Conservation (phyloP, 768 basidiomycete genomes). For the Imleria badia region DNA sequence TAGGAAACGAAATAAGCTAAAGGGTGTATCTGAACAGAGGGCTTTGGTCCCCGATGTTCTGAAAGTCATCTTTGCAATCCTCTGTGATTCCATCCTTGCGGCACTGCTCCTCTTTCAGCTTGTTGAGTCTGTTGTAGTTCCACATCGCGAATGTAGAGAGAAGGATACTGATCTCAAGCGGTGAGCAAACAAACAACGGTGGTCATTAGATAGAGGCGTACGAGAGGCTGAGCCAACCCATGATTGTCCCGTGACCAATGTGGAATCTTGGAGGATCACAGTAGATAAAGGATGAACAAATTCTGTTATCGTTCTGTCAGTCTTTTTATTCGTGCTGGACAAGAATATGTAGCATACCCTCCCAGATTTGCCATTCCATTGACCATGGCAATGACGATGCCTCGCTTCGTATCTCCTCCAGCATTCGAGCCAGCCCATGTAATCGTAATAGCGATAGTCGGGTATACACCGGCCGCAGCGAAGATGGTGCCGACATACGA, state of each 20-base stretch:
- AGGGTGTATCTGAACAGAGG: conserved; percentile 50
- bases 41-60: conserved; percentile 49
- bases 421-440: conserved; percentile 58
- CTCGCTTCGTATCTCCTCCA: conserved; percentile 56
- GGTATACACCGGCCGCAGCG: conserved; percentile 51
- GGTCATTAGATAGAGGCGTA: conserved; percentile 29
- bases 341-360: conserved; percentile 35
- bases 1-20: neutral
- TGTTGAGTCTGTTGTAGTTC: conserved; percentile 50
- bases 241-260: conserved; percentile 37
- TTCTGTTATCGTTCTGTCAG: conserved; percentile 22
- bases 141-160: conserved; percentile 44
- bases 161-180: conserved; percentile 36
- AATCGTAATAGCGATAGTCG: conserved; percentile 46
- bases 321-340: neutral
- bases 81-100: conserved; percentile 41
- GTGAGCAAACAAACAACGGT: conserved; percentile 32
- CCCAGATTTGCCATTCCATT: conserved; percentile 44
- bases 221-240: conserved; percentile 34
- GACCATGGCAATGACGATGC: conserved; percentile 52
- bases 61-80: conserved; percentile 40
- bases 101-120: conserved; percentile 45
- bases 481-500: conserved; percentile 50
- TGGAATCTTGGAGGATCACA: conserved; percentile 37
- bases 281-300: conserved; percentile 44